These are phyloP conservation scores for Waltergamsia citrina DNA, from an alignment of 2,329 filamentous ascomycete species.

Conservation along the genomic window DNA sequence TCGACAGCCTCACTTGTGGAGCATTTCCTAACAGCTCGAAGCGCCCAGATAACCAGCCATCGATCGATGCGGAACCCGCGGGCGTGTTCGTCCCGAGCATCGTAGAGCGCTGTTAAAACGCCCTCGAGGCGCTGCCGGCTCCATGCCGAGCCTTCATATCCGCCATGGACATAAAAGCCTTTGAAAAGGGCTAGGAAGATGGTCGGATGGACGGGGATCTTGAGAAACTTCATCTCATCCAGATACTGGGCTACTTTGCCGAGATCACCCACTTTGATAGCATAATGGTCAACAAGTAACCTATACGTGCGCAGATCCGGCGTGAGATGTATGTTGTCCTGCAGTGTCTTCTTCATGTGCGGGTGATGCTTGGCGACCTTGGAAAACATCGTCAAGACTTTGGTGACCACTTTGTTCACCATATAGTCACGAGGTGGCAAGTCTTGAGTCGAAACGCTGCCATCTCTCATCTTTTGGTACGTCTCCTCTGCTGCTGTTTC, in stretches of 20 bases:
- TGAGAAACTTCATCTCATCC: conserved; percentile 67
- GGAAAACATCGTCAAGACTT: conserved; percentile 48
- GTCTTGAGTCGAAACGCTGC: conserved; percentile 29
- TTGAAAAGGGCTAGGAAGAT: conserved; percentile 77
- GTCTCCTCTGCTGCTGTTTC: conserved; percentile 67
- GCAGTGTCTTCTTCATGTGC: conserved; percentile 41
- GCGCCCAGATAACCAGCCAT: conserved; percentile 51
- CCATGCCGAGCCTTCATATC: conserved; percentile 57
- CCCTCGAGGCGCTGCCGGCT: conserved; percentile 56
- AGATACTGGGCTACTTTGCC: conserved; percentile 61
- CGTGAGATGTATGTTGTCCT: conserved; percentile 54
- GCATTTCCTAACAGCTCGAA: conserved; percentile 56
- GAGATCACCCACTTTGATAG: conserved; percentile 59
- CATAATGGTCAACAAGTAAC: conserved; percentile 69
- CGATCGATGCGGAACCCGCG: conserved; percentile 41
- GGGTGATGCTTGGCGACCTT: conserved; percentile 44
- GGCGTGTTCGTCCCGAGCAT: conserved; percentile 36
- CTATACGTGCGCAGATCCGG: conserved; percentile 75
- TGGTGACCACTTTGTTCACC: conserved; percentile 39
- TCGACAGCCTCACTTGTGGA: conserved; percentile 39
- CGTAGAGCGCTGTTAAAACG: conserved; percentile 57
- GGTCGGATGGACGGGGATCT: conserved; percentile 61
- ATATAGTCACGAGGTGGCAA: conserved; percentile 36
- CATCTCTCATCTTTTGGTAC: conserved; percentile 73
- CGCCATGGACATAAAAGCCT: conserved; percentile 70